phyloP scores from a whole-genome alignment of 176 grass and related monocot genomes.

The Canna indica region DNA sequence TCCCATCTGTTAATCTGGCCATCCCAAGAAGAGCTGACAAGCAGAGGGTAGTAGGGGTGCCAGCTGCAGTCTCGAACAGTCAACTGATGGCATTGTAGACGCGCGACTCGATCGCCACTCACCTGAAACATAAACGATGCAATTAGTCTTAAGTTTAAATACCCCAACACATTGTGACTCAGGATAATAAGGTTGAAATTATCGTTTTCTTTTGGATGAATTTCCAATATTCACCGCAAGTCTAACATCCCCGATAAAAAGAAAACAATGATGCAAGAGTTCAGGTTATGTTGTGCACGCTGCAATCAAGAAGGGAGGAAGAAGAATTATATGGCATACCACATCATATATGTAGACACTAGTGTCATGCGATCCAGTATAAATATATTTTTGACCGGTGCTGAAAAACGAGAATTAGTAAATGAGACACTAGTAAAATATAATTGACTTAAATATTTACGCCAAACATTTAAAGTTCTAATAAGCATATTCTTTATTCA shows the following conservation, averaged over 20 bases:
- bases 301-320: neutral
- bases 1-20: conserved; percentile 42
- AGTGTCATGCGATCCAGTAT: conserved; percentile 69
- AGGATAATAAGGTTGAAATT: neutral
- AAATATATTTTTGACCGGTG: conserved; percentile 77
- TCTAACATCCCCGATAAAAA: neutral
- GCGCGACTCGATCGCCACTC: conserved; percentile 46
- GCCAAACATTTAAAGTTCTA: neutral
- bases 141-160: conserved; percentile 1
- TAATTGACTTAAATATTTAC: neutral
- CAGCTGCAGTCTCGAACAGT: conserved; percentile 74
- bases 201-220: too few relatives aligned
- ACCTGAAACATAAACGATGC: conserved; percentile 35
- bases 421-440: conserved; percentile 4
- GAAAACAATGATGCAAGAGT: neutral
- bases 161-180: neutral
- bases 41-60: conserved; percentile 60
- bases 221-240: too few relatives aligned
- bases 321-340: conserved; percentile 30
- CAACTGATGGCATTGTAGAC: conserved; percentile 39
- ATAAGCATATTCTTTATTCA: neutral
- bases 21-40: conserved; percentile 78
- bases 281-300: neutral
- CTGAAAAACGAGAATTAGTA: conserved; percentile 33
- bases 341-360: conserved; percentile 64